These are phyloP conservation scores for Hypholoma sublateritium DNA, from an alignment of 768 basidiomycete genomes.

Conservation along the genomic window DNA sequence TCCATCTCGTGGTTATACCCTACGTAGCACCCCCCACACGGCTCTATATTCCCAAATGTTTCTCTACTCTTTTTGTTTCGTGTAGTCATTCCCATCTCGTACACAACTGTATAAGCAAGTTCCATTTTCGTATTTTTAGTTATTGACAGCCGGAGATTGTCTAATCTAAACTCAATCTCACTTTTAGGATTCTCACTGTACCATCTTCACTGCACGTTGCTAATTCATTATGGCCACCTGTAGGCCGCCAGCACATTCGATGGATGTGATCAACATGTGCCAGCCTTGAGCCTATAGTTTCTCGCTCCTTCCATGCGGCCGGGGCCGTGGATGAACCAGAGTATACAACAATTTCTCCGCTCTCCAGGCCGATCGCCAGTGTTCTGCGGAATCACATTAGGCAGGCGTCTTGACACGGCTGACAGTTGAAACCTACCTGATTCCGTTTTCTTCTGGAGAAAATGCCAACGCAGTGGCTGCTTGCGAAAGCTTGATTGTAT, in stretches of 20 bases:
- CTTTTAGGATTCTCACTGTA: constrained; percentile 74
- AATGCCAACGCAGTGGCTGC: constrained; percentile 82
- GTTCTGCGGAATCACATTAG: constrained; percentile 32
- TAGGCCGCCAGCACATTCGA: constrained; percentile 76
- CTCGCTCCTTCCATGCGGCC: constrained; percentile 45
- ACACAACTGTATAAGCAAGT: constrained; percentile 69
- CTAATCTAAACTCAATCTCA: constrained; percentile 54
- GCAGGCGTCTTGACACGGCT: not conserved
- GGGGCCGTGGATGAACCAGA: constrained; percentile 30
- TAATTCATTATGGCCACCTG: constrained; percentile 44
- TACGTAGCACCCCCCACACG: constrained; percentile 41
- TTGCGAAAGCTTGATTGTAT: constrained; percentile 68
- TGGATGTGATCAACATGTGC: constrained; percentile 82
- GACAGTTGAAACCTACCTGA: constrained; percentile 36
- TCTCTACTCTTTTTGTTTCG: constrained; percentile 56
- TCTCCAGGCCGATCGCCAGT: constrained; percentile 85
- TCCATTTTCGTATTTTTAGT: constrained; percentile 36
- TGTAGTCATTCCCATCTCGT: constrained; percentile 39
- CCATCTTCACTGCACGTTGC: constrained; percentile 94
- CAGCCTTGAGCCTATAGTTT: constrained; percentile 49
- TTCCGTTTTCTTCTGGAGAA: constrained; percentile 33
- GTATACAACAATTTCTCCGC: constrained; percentile 71
- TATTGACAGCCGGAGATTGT: constrained; percentile 39
- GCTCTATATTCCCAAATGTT: constrained; percentile 50
- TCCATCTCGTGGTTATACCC: constrained; percentile 64